Base-by-base conservation (phyloP, 371 early-diverging fungal genomes). In the Apophysomyces ossiformis region DNA sequence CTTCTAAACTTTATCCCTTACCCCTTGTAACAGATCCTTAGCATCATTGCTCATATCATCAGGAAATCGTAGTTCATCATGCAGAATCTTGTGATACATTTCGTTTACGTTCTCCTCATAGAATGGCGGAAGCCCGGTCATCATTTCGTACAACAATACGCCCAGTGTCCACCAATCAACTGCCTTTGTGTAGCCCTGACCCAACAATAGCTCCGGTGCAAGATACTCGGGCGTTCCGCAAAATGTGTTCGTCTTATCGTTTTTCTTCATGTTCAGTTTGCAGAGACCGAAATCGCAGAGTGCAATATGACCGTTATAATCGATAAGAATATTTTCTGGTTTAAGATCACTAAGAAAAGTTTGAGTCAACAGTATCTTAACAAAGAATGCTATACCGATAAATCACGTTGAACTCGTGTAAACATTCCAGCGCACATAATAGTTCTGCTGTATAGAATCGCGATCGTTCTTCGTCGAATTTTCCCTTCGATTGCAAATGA, bases 211-310 rank as follows among this genome's bases (percentile, higher is more conserved):
- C 74, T 99, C 99, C 4, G 99, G 99, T 7, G 99, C 99, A 74
- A 99, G 92, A 76, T 96, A 99, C 77, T 99, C 99, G 11, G 99
- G 99, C 26, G 99, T 99, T 38, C 99, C 99, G 76, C 98, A 99
- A 79, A 99, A 96, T 0, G 99, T 99, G 73, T 90, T 93, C 46
- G 99, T 99, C 9, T 89, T 89, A 50, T 92, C 89, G 66, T 94
- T 93, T 64, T 96, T 96, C 16, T 93, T 96, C 87, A 99, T 93
- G 77, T 95, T 92, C 37, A 93, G 82, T 79, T 97, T 97, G 86
- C 98, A 98, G 67, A 99, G 88, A 0, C 99, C 99, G 84, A 98
- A 98, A 85, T 99, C 99, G 76, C 95, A 94, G 38, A 99, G 86
- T 7, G 96, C 96, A 74, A 99, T 96, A 79, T 98, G 98, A 21